Conservation (phyloP, 2,329 filamentous ascomycete genomes). For the Metarhizium humberi region DNA sequence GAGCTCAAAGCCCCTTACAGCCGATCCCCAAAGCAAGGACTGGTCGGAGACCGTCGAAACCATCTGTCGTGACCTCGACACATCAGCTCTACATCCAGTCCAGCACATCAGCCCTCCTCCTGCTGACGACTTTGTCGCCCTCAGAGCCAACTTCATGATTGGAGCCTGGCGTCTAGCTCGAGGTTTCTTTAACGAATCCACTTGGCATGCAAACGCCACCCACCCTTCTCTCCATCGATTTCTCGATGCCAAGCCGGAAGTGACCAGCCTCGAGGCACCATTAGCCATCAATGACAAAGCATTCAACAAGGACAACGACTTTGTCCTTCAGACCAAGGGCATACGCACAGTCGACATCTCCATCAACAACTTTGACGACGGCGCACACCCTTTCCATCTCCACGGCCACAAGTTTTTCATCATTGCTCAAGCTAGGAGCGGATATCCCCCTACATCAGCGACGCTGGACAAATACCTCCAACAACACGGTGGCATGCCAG, state of each 20-base stretch:
- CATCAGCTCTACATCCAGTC: conserved; percentile 32
- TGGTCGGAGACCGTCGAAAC: conserved; percentile 39
- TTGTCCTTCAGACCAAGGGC: conserved; percentile 40
- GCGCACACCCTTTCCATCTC: conserved; percentile 38
- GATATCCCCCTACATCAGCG: conserved; percentile 22
- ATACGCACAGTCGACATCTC: conserved; percentile 45
- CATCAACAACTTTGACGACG: conserved; percentile 51
- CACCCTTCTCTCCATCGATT: conserved; percentile 26
- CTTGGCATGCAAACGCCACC: conserved; percentile 32
- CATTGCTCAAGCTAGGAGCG: conserved; percentile 19
- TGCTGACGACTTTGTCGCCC: conserved; percentile 30
- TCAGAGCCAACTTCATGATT: conserved; percentile 47
- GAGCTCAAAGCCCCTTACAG: fast-evolving
- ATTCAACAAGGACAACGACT: conserved; percentile 22
- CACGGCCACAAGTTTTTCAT: conserved; percentile 52
- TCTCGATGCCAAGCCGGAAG: conserved; percentile 15
- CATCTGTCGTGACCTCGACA: conserved; percentile 44
- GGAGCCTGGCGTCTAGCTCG: conserved; percentile 42
- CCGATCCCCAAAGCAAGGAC: conserved; percentile 30
- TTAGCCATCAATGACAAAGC: conserved; percentile 20
- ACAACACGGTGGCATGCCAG: conserved; percentile 11
- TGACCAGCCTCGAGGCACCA: conserved; percentile 5
- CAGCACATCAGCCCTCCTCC: conserved; percentile 24
- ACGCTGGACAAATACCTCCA: conserved; percentile 17
- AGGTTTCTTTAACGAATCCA: conserved; percentile 44